Conservation (phyloP, 2,329 filamentous ascomycete species). For the Pseudofabraea citricarpa region DNA sequence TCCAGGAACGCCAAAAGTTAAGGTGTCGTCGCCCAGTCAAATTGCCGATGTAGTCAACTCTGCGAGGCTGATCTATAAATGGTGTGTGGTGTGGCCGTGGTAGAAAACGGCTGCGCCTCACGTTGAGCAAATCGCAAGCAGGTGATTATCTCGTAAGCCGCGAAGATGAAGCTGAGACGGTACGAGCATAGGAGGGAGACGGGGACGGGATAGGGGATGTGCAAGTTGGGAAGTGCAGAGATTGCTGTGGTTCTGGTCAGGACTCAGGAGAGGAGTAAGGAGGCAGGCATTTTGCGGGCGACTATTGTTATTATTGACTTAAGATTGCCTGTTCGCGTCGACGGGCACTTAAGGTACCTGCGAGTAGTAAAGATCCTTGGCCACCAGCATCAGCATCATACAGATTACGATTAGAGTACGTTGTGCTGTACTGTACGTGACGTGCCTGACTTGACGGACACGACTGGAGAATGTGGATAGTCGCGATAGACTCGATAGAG, state of each 20-base stretch:
- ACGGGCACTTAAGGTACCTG: not conserved
- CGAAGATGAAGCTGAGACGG: not conserved
- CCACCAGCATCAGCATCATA: too few species aligned
- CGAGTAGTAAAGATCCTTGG: too few species aligned
- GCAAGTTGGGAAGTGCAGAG: not conserved
- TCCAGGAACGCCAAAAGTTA: not conserved
- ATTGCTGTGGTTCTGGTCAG: not conserved
- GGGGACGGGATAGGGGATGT: not conserved
- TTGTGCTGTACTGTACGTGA: too few species aligned
- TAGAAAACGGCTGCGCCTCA: constrained; percentile 3
- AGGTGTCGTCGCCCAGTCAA: not conserved
- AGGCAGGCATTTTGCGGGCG: too few species aligned
- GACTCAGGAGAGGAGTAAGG: not conserved
- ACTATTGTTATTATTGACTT: not conserved
- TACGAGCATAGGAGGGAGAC: not conserved
- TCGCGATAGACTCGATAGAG: too few species aligned
- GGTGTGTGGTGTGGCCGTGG: too few species aligned
- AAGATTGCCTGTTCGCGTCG: not conserved
- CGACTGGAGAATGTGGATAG: too few species aligned
- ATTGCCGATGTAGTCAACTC: constrained; percentile 1
- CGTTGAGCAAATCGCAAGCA: not conserved
- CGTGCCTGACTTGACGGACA: too few species aligned
- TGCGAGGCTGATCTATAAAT: constrained; percentile 2
- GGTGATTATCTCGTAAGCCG: not conserved
- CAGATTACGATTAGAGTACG: too few species aligned